Evolutionary conservation across 441 rosid genomes (phyloP), one percentile per base, ranked within the genome.

Genomic region (Euphorbia celastroides): DNA sequence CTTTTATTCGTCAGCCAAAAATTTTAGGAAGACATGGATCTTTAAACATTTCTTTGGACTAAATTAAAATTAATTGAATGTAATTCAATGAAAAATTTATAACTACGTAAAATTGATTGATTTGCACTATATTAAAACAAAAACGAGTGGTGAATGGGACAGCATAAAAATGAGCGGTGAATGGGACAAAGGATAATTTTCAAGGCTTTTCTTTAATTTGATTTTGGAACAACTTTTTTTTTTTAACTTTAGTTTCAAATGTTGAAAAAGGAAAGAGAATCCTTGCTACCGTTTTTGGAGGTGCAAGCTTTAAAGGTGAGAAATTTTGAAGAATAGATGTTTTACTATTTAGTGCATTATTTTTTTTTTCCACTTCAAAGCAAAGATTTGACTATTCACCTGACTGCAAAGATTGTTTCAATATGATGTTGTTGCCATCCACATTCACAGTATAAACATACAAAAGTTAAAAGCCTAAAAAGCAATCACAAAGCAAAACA

Each of bases 331-430:
- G 57, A 28, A n/a, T 42, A 7, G 57, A 32, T 50, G 54, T 60
- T n/a, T n/a, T 63, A 17, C 52, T 62, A 55, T 68, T 52, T 51
- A 68, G 25, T 68, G 42, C 57, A 22, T 42, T n/a, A n/a, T n/a
- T 44, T 62, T 36, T 19, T 2, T 28, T 50, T 32, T 63, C 57
- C 17, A 30, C 50, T 32, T 42, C 72, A 79, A 65, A 69, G 72
- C 64, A 75, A 66, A 38, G 76, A 77, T 74, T 74, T 68, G 83
- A 83, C 83, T 50, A 50, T n/a, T 72, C 66, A 76, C 81, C 84
- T 72, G 78, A 59, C 77, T 80, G 80, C 74, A 80, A 83, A 80
- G 82, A 72, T 72, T 65, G 64, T 36, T 46, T 61, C 56, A 72
- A 77, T 75, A 63, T 74, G 56, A 64, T 75, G 66, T 30, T 42